Evolutionary conservation across 352 stramenopile genomes (phyloP), one percentile per base, ranked within the genome.

Genomic region (Pythium brassicae): DNA sequence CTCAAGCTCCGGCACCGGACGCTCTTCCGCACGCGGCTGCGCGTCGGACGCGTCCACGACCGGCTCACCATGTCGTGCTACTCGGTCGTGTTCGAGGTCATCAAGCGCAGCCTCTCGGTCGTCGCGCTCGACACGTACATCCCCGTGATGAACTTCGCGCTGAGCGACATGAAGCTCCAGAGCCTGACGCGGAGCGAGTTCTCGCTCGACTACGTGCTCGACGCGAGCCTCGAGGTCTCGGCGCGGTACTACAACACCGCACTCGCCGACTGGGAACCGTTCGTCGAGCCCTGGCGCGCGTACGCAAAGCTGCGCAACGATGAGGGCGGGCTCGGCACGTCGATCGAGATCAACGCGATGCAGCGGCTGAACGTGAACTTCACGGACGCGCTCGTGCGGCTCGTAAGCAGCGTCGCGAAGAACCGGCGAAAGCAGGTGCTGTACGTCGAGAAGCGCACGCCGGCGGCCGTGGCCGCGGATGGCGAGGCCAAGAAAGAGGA

Each of bases 71-170:
- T 92, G 9, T 70, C 71, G 1, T 93, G 83, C 59, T 84, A 86
- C 57, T 89, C 78, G 2, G 68, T 95, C 14, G 77, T 95, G 26
- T 94, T 94, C 43, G 86, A 95, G 69, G 86, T 95, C 32, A 93
- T 95, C 62, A 95, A 95, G 66, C 72, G 84, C 10, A 94, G 84
- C 40, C 65, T 95, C n/a, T 94, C 86, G 11, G 71, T 94, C 10
- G 83, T 96, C 7, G 89, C 86, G 0, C 62, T 96, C 14, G 86
- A 96, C 54, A 96, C 86, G 8, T 96, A 94, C 51, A 96, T 96
- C 53, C 86, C 86, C 1, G 85, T 96, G 35, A 94, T 94, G 76
- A 96, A 94, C 56, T 85, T 94, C 29, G 89, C 83, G 0, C 58
- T 96, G 32, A 87, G 77, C 43, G 79, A 94, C 55, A 89, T 94